Conservation (phyloP, 2,329 filamentous ascomycete genomes). For the Aureobasidium mangrovei region DNA sequence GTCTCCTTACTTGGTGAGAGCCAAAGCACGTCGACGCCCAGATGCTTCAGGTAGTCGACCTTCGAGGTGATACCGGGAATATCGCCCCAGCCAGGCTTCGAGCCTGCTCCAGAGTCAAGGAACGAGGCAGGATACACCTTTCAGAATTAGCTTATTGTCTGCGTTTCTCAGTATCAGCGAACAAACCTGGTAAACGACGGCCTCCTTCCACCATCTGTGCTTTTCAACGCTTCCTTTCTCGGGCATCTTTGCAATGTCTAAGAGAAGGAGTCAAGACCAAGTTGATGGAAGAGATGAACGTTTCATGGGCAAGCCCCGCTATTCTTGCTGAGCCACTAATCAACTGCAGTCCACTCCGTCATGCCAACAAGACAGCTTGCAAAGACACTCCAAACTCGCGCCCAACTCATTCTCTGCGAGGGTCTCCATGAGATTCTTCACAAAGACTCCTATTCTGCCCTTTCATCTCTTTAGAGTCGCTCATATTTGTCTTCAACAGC, state of each 20-base stretch:
- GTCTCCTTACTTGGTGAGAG: conserved; percentile 40
- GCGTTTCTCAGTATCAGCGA: not conserved
- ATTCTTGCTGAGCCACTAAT: not conserved
- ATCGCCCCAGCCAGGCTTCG: conserved; percentile 50
- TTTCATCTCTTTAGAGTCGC: too few relatives aligned
- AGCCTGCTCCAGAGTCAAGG: conserved; percentile 47
- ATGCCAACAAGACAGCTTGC: not conserved
- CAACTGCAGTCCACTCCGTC: not conserved
- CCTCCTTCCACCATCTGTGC: conserved; percentile 31
- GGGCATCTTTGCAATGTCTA: not conserved
- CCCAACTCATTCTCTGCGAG: too few relatives aligned
- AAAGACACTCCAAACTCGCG: too few relatives aligned
- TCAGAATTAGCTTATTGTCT: conserved; percentile 21
- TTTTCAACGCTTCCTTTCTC: not conserved
- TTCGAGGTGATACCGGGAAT: conserved; percentile 56
- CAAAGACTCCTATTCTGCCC: too few relatives aligned
- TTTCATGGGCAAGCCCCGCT: not conserved
- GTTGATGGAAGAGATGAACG: too few relatives aligned
- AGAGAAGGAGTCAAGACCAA: too few relatives aligned
- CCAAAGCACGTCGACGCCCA: conserved; percentile 57
- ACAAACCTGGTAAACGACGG: conserved; percentile 26
- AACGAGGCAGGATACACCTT: conserved; percentile 50
- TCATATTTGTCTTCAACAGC: too few relatives aligned
- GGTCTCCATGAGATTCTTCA: too few relatives aligned
- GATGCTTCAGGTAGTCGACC: conserved; percentile 53